Percentiles rank a stretch among this genome's conserved stretches.
These are phyloP conservation scores for Triangularia setosa DNA, from an alignment of 2,329 filamentous ascomycete species.

Conservation along the genomic window DNA sequence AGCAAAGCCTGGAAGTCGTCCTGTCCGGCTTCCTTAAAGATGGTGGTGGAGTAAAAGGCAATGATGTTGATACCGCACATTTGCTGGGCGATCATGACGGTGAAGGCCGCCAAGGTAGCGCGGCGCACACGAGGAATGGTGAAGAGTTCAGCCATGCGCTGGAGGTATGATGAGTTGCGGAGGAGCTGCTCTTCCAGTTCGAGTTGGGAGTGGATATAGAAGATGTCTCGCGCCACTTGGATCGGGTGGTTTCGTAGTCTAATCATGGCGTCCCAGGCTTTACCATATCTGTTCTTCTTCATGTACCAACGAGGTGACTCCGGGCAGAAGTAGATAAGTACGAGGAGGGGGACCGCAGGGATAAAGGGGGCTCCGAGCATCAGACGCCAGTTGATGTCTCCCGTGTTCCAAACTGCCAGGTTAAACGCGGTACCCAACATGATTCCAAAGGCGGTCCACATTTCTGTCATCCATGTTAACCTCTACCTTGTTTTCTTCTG, in stretches of 20 bases:
- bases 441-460: constrained; percentile 63
- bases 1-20: constrained; percentile 52
- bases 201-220: constrained; percentile 62
- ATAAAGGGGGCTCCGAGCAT: constrained; percentile 55
- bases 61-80: constrained; percentile 60
- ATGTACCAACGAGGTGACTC: constrained; percentile 64
- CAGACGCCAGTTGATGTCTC: constrained; percentile 35
- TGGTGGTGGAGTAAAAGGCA: constrained; percentile 68
- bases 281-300: constrained; percentile 59
- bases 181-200: constrained; percentile 53
- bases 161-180: constrained; percentile 52
- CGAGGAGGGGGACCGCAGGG: constrained; percentile 52
- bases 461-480: constrained; percentile 37
- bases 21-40: constrained; percentile 57
- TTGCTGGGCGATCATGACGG: constrained; percentile 76
- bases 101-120: constrained; percentile 71
- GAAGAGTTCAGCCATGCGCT: constrained; percentile 62
- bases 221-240: constrained; percentile 58
- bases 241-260: constrained; percentile 51
- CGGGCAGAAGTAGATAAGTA: constrained; percentile 62
- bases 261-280: constrained; percentile 56
- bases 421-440: constrained; percentile 62
- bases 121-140: constrained; percentile 65
- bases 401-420: constrained; percentile 42
- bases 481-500: neutral